These are phyloP conservation scores for Eutypella sp. DNA, from an alignment of 2,329 filamentous ascomycete species.

Conservation along the genomic window DNA sequence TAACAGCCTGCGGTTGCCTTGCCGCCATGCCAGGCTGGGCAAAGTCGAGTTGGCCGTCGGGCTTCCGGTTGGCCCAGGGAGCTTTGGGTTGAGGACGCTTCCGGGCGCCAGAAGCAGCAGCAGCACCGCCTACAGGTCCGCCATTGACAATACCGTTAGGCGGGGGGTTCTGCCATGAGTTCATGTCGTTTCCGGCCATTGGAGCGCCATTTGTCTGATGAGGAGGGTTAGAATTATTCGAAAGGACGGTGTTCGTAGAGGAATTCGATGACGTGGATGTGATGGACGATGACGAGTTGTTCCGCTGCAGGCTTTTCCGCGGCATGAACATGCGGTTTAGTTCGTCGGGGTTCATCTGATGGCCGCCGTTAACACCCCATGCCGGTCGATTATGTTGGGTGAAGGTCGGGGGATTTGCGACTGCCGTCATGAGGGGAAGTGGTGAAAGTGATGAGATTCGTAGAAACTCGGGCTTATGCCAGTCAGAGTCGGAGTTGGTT, in stretches of 20 bases:
- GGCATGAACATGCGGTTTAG: constrained; percentile 83
- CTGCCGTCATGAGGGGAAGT: constrained; percentile 58
- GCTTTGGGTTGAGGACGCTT: constrained; percentile 49
- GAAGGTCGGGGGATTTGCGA: constrained; percentile 61
- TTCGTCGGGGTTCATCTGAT: constrained; percentile 76
- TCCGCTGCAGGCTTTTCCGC: constrained; percentile 79
- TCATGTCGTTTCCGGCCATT: constrained; percentile 43
- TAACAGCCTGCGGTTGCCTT: constrained; percentile 33
- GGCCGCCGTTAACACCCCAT: constrained; percentile 56
- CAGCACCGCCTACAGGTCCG: neutral
- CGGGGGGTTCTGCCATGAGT: constrained; percentile 41
- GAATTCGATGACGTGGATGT: constrained; percentile 58
- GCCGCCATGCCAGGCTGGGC: constrained; percentile 31
- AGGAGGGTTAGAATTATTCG: constrained; percentile 42
- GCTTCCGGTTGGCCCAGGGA: constrained; percentile 45
- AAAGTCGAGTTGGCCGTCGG: constrained; percentile 44
- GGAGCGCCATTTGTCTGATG: constrained; percentile 56
- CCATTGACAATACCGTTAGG: neutral
- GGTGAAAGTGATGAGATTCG: too few relatives aligned
- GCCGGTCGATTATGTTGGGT: constrained; percentile 58
- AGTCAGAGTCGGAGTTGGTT: too few relatives aligned
- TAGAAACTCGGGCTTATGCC: too few relatives aligned
- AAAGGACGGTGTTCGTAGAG: constrained; percentile 56
- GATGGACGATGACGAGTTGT: constrained; percentile 86
- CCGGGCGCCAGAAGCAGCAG: constrained; percentile 34